Evolutionary conservation across 495 filamentous ascomycete genomes (phyloP).

Genomic region (Penicillium paradoxum): DNA sequence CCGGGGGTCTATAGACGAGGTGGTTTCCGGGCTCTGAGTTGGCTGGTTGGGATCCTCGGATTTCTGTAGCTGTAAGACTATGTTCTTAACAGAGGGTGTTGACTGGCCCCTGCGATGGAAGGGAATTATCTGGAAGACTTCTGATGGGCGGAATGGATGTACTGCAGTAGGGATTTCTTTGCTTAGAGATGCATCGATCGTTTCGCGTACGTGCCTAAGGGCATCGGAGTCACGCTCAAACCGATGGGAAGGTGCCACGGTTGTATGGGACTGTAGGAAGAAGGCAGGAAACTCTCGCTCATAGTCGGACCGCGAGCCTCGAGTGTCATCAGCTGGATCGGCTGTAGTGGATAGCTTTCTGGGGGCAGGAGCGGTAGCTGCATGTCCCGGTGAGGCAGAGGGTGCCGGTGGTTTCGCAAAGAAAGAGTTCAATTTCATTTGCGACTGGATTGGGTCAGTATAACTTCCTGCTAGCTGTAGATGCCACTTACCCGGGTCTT

Average conservation of each 20-base stretch:
- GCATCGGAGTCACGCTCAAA: slow-evolving; percentile 55
- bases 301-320: slow-evolving; percentile 51
- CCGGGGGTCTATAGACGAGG: slow-evolving; percentile 29
- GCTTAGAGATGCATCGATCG: slow-evolving; percentile 43
- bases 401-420: slow-evolving; percentile 47
- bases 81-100: slow-evolving; percentile 55
- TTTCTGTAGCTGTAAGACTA: slow-evolving; percentile 55
- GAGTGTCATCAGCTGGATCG: slow-evolving; percentile 15
- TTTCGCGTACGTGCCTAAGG: slow-evolving; percentile 37
- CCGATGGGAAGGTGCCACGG: slow-evolving; percentile 50
- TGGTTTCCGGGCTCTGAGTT: slow-evolving; percentile 4
- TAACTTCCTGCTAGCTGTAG: not conserved
- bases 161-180: slow-evolving; percentile 17
- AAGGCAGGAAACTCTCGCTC: slow-evolving; percentile 71
- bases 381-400: slow-evolving; percentile 12
- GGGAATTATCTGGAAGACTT: slow-evolving; percentile 57
- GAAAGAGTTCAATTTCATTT: slow-evolving; percentile 59
- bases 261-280: slow-evolving; percentile 63
- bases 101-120: slow-evolving; percentile 46
- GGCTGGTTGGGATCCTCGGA: slow-evolving; percentile 12
- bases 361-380: slow-evolving; percentile 14
- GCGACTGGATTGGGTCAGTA: slow-evolving; percentile 39
- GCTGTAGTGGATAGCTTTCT: slow-evolving; percentile 15
- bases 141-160: slow-evolving; percentile 46
- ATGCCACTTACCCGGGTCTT: slow-evolving; percentile 56